Conservation (phyloP, 371 early-diverging fungal species). For the Blakeslea trispora region DNA sequence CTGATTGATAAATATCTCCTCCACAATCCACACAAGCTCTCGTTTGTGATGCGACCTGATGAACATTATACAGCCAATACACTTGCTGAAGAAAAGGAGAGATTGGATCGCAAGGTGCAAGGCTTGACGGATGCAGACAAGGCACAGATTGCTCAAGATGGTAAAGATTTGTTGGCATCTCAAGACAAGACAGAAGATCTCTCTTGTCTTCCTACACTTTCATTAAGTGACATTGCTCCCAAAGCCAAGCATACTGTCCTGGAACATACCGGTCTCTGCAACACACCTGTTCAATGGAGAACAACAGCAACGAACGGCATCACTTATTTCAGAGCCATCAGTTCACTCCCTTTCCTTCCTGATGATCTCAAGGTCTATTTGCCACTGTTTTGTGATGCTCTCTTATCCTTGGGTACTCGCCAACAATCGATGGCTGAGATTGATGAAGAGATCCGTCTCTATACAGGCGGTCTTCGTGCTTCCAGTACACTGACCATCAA, state of each 20-base stretch:
- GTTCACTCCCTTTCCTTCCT: slow-evolving; percentile 62
- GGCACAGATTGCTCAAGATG: slow-evolving; percentile 59
- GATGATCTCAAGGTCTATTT: slow-evolving; percentile 72
- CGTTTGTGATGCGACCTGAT: slow-evolving; percentile 84
- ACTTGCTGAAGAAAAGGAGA: slow-evolving; percentile 61
- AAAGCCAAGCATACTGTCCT: slow-evolving; percentile 66
- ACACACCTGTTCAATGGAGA: slow-evolving; percentile 75
- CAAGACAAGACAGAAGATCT: slow-evolving; percentile 82
- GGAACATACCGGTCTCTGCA: slow-evolving; percentile 62
- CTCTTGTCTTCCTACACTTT: slow-evolving; percentile 81
- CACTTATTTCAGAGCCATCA: slow-evolving; percentile 81
- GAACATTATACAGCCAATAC: slow-evolving; percentile 61
- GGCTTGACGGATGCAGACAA: slow-evolving; percentile 63
- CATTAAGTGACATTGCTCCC: slow-evolving; percentile 71
- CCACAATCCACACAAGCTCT: slow-evolving; percentile 75
- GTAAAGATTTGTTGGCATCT: slow-evolving; percentile 59
- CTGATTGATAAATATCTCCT: slow-evolving; percentile 77
- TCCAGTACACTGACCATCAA: slow-evolving; percentile 69
- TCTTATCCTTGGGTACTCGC: slow-evolving; percentile 86
- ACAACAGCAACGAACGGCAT: slow-evolving; percentile 89
- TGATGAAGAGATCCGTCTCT: slow-evolving; percentile 83
- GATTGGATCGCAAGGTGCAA: slow-evolving; percentile 63
- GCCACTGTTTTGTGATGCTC: slow-evolving; percentile 78
- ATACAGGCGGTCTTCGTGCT: slow-evolving; percentile 85
- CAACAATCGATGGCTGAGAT: slow-evolving; percentile 78